Percentiles rank a stretch among this genome's conserved stretches.
phyloP scores from a whole-genome alignment of 331 rosid genomes.

The Phaseolus coccineus region DNA sequence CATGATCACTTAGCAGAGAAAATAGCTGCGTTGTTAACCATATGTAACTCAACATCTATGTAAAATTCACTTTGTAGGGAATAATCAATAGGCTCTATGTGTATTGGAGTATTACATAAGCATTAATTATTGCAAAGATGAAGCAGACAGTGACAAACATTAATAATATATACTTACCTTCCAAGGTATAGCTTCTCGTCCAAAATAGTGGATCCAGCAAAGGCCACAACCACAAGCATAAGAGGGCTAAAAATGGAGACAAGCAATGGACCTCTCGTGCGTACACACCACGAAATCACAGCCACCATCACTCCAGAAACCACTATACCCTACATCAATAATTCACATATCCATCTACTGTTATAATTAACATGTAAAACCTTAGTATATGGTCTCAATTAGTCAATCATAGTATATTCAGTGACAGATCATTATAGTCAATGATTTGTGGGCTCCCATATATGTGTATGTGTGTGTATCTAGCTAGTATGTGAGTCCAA shows the following conservation, averaged over 20 bases:
- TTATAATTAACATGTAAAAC: background rate
- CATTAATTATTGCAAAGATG: background rate
- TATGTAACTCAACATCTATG: background rate
- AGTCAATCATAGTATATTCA: background rate
- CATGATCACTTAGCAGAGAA: background rate
- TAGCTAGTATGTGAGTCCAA: background rate
- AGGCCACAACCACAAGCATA: conserved; percentile 45
- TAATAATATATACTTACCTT: conserved; percentile 23
- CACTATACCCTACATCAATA: conserved; percentile 21
- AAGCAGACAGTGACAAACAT: background rate
- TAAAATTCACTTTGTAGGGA: background rate
- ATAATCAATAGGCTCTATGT: background rate
- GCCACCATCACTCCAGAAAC: conserved; percentile 45
- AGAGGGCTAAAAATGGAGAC: conserved; percentile 49
- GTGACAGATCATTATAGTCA: background rate
- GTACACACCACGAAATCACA: conserved; percentile 45
- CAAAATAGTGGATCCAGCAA: conserved; percentile 44
- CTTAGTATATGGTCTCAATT: background rate
- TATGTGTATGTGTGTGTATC: too few species aligned
- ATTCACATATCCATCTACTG: background rate
- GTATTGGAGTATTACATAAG: background rate
- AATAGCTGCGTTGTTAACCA: background rate
- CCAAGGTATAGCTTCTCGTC: conserved; percentile 42
- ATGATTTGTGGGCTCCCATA: background rate
- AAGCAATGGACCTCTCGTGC: conserved; percentile 47